A percentile compares a stretch with the other conserved stretches of the same genome.
Conservation (phyloP, 177 flowering plant genomes). For the Telopea speciosissima region DNA sequence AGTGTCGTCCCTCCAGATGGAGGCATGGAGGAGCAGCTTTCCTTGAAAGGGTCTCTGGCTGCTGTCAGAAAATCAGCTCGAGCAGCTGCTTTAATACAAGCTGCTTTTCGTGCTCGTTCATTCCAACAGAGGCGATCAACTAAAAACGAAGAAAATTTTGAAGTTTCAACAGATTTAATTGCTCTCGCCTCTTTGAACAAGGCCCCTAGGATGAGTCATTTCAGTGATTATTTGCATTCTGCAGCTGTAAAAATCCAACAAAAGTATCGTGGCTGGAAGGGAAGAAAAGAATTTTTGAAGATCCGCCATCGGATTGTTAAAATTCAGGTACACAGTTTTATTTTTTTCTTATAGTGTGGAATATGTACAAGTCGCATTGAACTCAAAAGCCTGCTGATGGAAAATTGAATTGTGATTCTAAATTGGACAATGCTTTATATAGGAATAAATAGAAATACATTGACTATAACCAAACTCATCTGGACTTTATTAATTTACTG, state of each 20-base stretch:
- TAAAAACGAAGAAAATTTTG: constrained; percentile 25
- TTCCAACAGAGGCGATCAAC: constrained; percentile 39
- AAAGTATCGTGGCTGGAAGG: constrained; percentile 86
- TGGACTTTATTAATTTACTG: background rate
- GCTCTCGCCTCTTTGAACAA: constrained; percentile 36
- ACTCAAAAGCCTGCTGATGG: background rate
- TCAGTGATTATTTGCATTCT: constrained; percentile 45
- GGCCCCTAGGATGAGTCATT: constrained; percentile 35
- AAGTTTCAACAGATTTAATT: constrained; percentile 34
- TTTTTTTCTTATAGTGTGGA: background rate
- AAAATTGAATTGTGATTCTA: background rate
- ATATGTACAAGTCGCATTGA: no score
- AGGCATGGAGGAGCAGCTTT: constrained; percentile 23
- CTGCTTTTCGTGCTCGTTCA: constrained; percentile 47
- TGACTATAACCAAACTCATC: background rate
- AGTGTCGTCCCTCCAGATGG: constrained; percentile 19
- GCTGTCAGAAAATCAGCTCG: constrained; percentile 66
- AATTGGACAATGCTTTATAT: background rate
- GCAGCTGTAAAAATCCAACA: constrained; percentile 75
- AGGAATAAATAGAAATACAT: background rate
- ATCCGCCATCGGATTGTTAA: constrained; percentile 72
- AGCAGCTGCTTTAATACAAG: constrained; percentile 62
- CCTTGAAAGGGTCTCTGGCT: constrained; percentile 51
- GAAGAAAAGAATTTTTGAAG: constrained; percentile 63
- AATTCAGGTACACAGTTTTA: constrained; percentile 59